These are phyloP conservation scores for Magnusiomyces paraingens DNA, from an alignment of 1,139 yeast species.

Conservation along the genomic window DNA sequence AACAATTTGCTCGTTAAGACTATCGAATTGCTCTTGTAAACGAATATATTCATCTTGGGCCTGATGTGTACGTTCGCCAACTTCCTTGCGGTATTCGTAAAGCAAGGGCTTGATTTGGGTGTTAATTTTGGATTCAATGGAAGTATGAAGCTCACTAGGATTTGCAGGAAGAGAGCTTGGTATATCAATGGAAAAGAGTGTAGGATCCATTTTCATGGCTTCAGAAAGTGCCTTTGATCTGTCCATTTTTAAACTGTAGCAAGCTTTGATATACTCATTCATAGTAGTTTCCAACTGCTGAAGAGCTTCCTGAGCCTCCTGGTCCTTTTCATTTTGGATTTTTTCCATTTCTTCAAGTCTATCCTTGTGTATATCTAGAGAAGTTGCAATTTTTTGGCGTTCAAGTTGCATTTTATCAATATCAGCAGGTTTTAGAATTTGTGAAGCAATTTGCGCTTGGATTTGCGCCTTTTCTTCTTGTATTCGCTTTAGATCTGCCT, in stretches of 20 bases:
- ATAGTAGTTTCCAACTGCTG: constrained; percentile 36
- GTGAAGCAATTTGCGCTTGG: constrained; percentile 43
- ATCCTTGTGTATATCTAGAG: constrained; percentile 46
- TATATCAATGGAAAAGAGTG: constrained; percentile 39
- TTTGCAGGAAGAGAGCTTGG: constrained; percentile 35
- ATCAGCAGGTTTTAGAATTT: constrained; percentile 55
- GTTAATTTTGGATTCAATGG: constrained; percentile 33
- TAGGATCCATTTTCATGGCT: constrained; percentile 49
- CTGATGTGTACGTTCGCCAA: constrained; percentile 45
- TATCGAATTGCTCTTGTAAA: constrained; percentile 56
- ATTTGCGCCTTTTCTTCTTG: constrained; percentile 43
- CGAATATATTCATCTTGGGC: constrained; percentile 55
- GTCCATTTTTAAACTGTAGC: background rate
- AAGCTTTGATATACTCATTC: constrained; percentile 27
- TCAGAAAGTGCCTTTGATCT: constrained; percentile 32
- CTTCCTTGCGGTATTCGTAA: constrained; percentile 42
- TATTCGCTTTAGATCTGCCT: constrained; percentile 39
- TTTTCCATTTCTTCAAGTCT: constrained; percentile 52
- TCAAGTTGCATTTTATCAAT: constrained; percentile 59
- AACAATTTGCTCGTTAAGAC: constrained; percentile 45
- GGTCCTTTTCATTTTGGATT: constrained; percentile 55
- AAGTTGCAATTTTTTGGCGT: constrained; percentile 50
- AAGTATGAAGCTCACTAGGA: constrained; percentile 21
- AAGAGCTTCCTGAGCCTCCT: constrained; percentile 39
- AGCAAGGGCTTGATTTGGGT: constrained; percentile 37